Conservation (phyloP, 495 filamentous ascomycete species). For the Entonaema liquescens region DNA sequence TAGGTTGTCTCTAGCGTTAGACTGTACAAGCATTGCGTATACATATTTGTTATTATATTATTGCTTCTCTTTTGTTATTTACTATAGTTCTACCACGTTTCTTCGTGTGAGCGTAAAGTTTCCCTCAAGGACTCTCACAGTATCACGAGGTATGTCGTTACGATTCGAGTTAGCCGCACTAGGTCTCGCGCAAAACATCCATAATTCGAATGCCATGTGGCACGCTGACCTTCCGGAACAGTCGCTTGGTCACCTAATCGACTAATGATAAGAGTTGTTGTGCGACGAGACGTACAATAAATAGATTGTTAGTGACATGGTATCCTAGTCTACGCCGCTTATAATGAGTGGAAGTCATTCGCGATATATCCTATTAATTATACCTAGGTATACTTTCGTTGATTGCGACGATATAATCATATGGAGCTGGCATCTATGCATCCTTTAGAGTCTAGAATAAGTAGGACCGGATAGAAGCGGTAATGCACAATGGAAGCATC, state of each 20-base stretch:
- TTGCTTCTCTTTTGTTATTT: background rate
- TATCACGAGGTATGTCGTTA: conserved; percentile 3
- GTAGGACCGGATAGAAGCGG: background rate
- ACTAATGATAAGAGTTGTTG: background rate
- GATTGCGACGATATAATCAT: background rate
- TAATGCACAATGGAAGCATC: background rate
- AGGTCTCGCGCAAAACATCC: conserved; percentile 5
- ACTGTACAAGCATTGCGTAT: background rate
- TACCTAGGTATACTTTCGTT: no score
- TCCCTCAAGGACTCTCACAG: background rate
- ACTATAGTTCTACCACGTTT: background rate
- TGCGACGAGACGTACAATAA: background rate
- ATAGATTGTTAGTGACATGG: background rate
- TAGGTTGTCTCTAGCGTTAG: background rate
- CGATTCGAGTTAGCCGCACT: conserved; percentile 5
- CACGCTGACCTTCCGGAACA: conserved; percentile 7
- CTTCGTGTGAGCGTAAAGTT: no score
- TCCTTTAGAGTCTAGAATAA: background rate
- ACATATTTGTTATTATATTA: background rate
- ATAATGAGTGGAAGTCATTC: background rate
- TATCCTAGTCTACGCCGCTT: background rate
- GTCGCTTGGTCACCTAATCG: background rate
- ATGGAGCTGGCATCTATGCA: background rate
- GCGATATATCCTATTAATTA: background rate
- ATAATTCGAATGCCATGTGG: conserved; percentile 16